Conservation (phyloP, 2,329 filamentous ascomycete species). For the Diplodia scrobiculata region DNA sequence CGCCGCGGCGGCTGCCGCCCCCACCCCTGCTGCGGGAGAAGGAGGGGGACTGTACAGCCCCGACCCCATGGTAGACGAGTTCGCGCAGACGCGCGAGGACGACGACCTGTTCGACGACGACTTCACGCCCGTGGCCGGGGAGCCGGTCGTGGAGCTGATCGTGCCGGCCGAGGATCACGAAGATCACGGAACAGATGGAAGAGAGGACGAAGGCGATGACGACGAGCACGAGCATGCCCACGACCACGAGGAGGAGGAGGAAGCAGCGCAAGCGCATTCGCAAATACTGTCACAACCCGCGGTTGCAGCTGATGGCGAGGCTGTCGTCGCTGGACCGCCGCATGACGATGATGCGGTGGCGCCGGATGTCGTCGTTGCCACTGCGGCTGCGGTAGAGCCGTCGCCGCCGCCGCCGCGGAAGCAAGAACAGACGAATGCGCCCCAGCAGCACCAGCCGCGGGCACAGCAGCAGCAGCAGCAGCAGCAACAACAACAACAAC, state of each 20-base stretch:
- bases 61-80: constrained; percentile 44
- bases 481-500: background rate
- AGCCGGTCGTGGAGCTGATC: constrained; percentile 46
- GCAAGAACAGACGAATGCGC: background rate
- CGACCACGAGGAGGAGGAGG: background rate
- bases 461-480: constrained; percentile 31
- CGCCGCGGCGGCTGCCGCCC: background rate
- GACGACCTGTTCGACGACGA: constrained; percentile 57
- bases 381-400: background rate
- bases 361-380: background rate
- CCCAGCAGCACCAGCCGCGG: background rate
- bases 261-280: background rate
- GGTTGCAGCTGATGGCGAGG: background rate
- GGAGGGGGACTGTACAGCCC: constrained; percentile 8
- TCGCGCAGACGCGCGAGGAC: constrained; percentile 54
- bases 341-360: background rate
- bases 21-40: background rate
- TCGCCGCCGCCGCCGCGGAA: background rate
- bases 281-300: background rate
- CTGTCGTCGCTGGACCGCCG: background rate
- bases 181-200: background rate
- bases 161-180: constrained; percentile 27
- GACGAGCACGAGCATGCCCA: background rate
- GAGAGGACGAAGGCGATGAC: background rate
- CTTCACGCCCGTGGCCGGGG: constrained; percentile 49